Base-by-base conservation (phyloP, 176 grass and related monocot species). In the Coix lacrymajobi region DNA sequence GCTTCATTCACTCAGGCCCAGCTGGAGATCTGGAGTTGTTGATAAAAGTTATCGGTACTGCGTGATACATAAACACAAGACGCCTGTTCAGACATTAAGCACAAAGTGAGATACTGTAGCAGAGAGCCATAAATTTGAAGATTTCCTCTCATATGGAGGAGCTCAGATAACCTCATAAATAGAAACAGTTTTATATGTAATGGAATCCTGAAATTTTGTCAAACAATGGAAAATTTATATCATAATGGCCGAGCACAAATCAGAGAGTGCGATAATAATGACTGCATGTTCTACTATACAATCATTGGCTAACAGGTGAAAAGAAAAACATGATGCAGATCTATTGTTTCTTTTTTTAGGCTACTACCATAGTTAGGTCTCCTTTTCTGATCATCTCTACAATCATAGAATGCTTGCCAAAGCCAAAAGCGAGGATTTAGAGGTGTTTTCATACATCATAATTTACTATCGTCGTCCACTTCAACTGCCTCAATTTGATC, bases 401-500 rank as follows among this genome's bases (percentile, higher is more conserved):
- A n/a, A n/a, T n/a, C n/a, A n/a, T n/a, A n/a, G 20, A 14, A 70
- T 69, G 26, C 34, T 63, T 28, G 34, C 5, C 5, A 37, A 63
- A 51, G 15, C 45, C 43, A 78, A 11, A 10, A 57, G 68, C 31
- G 13, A 74, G 38, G 77, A 83, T 28, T 57, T 68, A 38, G 15
- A 71, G 48, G 22, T 7, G 1, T 77, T 28, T 30, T 78, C 66
- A 64, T 4, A 69, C 65, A 29, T 83, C 74, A 77, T 40, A 24
- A 12, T 45, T 31, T 85, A 69, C n/a, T 66, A 19, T 48, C 61
- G 73, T 4, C 62, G 0, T 88, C 28, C 76, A 83, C 82, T 69
- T 77, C 41, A 2, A 90, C 68, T 40, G 36, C 57, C 84, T 93
- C 91, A 78, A 96, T 90, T 91, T 96, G 87, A 72, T 93, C 91